Percentiles rank a stretch among this genome's conserved stretches.
phyloP scores from a whole-genome alignment of 2,329 filamentous ascomycete species.

The Canariomyces notabilis region DNA sequence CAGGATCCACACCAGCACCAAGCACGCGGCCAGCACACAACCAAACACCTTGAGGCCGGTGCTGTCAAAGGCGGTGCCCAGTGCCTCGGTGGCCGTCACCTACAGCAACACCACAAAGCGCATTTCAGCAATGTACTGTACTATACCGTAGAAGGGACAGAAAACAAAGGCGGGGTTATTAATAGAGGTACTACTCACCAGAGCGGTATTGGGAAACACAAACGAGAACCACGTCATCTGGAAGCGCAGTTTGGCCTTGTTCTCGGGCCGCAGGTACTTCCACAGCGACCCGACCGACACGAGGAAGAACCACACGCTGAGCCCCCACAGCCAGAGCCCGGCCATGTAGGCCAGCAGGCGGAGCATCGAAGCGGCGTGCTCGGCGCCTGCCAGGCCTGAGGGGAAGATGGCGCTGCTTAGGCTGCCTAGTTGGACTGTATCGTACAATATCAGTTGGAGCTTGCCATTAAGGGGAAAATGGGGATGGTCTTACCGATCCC shows the following conservation, averaged over 20 bases:
- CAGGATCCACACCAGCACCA: slow-evolving; percentile 63
- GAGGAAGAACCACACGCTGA: slow-evolving; percentile 82
- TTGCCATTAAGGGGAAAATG: not conserved
- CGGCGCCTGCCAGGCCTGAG: slow-evolving; percentile 36
- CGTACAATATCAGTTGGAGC: not conserved
- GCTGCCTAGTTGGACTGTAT: slow-evolving; percentile 41
- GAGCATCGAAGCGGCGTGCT: slow-evolving; percentile 40
- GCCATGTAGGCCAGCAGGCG: slow-evolving; percentile 53
- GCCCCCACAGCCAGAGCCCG: slow-evolving; percentile 71
- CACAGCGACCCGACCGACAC: slow-evolving; percentile 72
- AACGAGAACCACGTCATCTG: slow-evolving; percentile 86
- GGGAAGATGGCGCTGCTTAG: slow-evolving; percentile 41
- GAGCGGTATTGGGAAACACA: slow-evolving; percentile 73
- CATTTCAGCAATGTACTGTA: too few species aligned
- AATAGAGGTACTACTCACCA: slow-evolving; percentile 48
- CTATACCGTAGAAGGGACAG: too few species aligned
- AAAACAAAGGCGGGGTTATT: slow-evolving; percentile 32
- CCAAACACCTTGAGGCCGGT: slow-evolving; percentile 60
- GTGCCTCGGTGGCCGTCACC: slow-evolving; percentile 65
- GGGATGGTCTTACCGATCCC: slow-evolving; percentile 35
- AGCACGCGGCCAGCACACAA: slow-evolving; percentile 58
- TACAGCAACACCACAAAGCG: too few species aligned
- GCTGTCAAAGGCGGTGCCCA: slow-evolving; percentile 58
- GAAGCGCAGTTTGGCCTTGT: slow-evolving; percentile 57
- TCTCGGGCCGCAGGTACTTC: slow-evolving; percentile 54